Evolutionary conservation across 179 eudicot species (phyloP), one percentile per base, ranked within the genome.

Genomic region (Beta corolliflora): DNA sequence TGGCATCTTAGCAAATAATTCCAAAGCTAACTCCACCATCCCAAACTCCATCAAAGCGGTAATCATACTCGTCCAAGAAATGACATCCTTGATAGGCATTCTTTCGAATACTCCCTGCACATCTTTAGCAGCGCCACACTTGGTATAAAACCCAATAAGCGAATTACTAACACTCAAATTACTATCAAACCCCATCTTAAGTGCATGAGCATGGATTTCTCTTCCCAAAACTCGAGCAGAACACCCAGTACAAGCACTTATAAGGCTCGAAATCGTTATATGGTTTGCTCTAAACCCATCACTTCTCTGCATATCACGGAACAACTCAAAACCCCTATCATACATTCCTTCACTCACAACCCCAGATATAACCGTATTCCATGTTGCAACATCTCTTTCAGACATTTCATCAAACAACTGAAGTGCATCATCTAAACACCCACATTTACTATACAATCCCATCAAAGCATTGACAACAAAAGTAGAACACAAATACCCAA

Each of bases 61-160:
- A 52, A 92, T 83, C 91, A 95, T 87, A 81, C 90, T 83, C 12
- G 95, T 95, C 96, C 99, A 94, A 54, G 95, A 87, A 55, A 91
- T 83, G 1, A 88, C 88, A 86, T 95, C 95, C 85, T 86, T 91
- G 21, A 75, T 65, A 53, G 86, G 86, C 95, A 94, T 92, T 73
- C 87, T 83, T 25, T 83, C 84, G 82, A 92, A 95, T 84, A 95
- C 78, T 79, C 73, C 77, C 81, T 76, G 83, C 45, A 89, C 95
- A 77, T 91, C 82, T 77, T 85, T 84, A 25, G 88, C 79, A 80
- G 83, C 73, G 54, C 99, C 94, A 68, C 93, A 88, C 76, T 89
- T 90, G 0, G 86, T 82, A 77, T 95, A 95, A 80, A 93, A 95
- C 83, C 86, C 87, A 75, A 95, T 87, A 73, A 94, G 92, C 3